Percentiles rank a stretch among this genome's conserved stretches.
Conservation (phyloP, 768 basidiomycete genomes). For the Hypholoma fasciculare region DNA sequence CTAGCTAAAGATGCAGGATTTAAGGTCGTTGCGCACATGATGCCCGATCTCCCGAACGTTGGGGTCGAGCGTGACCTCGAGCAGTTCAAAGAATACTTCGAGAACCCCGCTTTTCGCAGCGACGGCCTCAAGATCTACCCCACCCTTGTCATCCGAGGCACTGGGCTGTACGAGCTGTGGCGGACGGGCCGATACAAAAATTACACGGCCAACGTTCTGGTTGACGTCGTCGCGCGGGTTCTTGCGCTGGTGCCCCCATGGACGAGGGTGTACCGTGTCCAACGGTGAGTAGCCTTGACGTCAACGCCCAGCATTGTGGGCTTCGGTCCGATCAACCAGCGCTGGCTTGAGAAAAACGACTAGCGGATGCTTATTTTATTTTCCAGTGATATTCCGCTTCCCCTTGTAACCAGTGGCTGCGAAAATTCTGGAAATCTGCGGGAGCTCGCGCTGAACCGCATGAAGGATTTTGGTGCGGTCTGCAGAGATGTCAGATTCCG, state of each 20-base stretch:
- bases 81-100: constrained; percentile 99
- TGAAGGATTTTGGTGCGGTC: constrained; percentile 99
- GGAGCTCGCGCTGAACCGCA: constrained; percentile 92
- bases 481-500: constrained; percentile 97
- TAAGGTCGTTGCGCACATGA: constrained; percentile 99
- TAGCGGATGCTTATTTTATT: constrained; percentile 6
- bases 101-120: constrained; percentile 95
- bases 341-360: constrained; percentile 13
- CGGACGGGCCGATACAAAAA: constrained; percentile 97
- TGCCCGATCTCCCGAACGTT: constrained; percentile 98
- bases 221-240: constrained; percentile 95
- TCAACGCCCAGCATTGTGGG: not conserved
- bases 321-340: constrained; percentile 7
- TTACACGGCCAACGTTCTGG: constrained; percentile 97
- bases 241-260: constrained; percentile 96
- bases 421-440: constrained; percentile 97
- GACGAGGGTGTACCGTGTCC: constrained; percentile 98
- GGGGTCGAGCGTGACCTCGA: constrained; percentile 96
- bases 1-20: constrained; percentile 98
- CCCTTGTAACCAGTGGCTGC: constrained; percentile 94
- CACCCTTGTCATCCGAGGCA: constrained; percentile 96
- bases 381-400: constrained; percentile 91
- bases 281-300: constrained; percentile 55
- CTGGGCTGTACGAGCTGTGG: constrained; percentile 95
- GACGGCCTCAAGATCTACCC: constrained; percentile 99